These are phyloP conservation scores for Coniochaeta sp. DNA, from an alignment of 2,329 filamentous ascomycete genomes.

Conservation along the genomic window DNA sequence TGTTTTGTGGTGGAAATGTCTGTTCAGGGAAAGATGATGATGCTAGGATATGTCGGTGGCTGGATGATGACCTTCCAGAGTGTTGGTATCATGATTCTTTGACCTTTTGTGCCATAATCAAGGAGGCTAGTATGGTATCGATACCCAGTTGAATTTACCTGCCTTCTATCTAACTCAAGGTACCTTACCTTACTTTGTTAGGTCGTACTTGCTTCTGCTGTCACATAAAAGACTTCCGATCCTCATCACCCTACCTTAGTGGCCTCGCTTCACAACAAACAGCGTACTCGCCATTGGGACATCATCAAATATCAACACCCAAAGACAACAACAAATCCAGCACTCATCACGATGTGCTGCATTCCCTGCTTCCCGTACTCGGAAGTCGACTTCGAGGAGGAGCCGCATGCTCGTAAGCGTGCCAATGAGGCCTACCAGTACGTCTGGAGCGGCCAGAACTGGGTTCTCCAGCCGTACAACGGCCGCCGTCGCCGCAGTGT, in stretches of 20 bases:
- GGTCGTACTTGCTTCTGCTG: no score
- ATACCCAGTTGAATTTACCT: no score
- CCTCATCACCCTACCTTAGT: not conserved
- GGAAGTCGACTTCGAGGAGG: conserved; percentile 39
- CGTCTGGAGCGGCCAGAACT: conserved; percentile 30
- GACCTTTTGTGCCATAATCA: no score
- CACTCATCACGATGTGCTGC: conserved; percentile 35
- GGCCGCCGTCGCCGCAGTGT: conserved; percentile 23
- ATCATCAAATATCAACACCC: not conserved
- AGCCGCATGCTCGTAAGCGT: conserved; percentile 18
- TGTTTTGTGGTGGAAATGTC: not conserved
- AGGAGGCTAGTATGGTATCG: no score
- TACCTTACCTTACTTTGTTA: no score
- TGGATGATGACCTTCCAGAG: no score
- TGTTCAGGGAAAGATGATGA: not conserved
- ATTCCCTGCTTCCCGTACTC: conserved; percentile 42
- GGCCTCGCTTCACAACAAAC: no score
- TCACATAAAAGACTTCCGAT: no score
- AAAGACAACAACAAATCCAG: not conserved
- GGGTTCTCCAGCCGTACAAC: conserved; percentile 18
- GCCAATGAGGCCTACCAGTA: conserved; percentile 24
- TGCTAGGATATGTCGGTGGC: not conserved
- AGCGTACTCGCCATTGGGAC: no score
- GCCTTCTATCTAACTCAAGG: no score
- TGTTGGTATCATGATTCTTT: no score